Conservation (phyloP, 352 stramenopile species). For the Hyaloperonospora brassicae region DNA sequence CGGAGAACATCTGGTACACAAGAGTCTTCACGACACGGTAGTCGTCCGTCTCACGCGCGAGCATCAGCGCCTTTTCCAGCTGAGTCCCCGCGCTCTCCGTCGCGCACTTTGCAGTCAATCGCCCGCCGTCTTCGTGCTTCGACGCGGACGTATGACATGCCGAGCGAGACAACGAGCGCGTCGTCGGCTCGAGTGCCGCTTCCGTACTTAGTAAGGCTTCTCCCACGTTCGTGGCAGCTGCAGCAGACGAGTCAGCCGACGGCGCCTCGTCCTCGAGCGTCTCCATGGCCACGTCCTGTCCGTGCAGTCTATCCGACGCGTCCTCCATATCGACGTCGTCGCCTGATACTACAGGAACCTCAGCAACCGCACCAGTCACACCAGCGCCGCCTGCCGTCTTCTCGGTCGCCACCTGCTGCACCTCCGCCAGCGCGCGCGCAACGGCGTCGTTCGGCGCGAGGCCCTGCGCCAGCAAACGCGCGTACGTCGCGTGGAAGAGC, state of each 20-base stretch:
- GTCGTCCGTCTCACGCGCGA: conserved; percentile 33
- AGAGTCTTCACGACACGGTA: conserved; percentile 51
- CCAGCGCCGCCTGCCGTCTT: neutral
- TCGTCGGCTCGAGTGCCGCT: too few relatives aligned
- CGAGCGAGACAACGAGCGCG: too few relatives aligned
- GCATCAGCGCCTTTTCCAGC: conserved; percentile 35
- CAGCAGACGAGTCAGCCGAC: conserved; percentile 1
- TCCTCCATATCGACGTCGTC: conserved; percentile 51
- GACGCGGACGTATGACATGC: too few relatives aligned
- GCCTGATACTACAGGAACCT: too few relatives aligned
- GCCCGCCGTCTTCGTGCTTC: too few relatives aligned
- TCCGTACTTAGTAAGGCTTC: neutral
- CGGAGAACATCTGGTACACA: conserved; percentile 66
- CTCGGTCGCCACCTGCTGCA: conserved; percentile 29
- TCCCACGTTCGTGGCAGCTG: conserved; percentile 12
- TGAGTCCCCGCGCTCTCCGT: conserved; percentile 14
- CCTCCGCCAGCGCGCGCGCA: conserved; percentile 38
- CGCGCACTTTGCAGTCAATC: too few relatives aligned
- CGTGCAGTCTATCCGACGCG: conserved; percentile 14
- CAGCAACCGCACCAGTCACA: too few relatives aligned
- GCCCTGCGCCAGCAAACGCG: conserved; percentile 40
- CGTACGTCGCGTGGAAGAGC: conserved; percentile 49
- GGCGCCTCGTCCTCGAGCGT: conserved; percentile 15
- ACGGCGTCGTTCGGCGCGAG: conserved; percentile 55
- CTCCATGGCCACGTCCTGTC: conserved; percentile 24